Evolutionary conservation across 2,329 filamentous ascomycete species (phyloP).

Genomic region (Fusarium albosuccineum): DNA sequence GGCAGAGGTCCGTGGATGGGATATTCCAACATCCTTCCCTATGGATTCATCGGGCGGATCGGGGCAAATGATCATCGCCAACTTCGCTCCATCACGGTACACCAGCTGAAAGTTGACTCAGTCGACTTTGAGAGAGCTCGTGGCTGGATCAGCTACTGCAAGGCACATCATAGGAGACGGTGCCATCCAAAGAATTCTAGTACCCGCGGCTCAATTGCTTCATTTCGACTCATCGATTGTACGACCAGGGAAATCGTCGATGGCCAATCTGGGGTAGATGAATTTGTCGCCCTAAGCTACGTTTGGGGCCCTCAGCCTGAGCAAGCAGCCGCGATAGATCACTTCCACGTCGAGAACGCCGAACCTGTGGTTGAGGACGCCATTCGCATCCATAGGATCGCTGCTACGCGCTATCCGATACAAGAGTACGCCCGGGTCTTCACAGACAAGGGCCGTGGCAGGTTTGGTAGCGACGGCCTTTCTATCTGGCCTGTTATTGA

Average conservation of each 20-base stretch:
- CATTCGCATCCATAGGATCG: neutral
- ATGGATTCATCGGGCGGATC: neutral
- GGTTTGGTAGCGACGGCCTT: neutral
- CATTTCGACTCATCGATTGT: neutral
- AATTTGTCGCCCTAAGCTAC: neutral
- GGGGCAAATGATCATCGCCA: neutral
- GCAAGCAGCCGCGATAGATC: neutral
- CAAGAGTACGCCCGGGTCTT: neutral
- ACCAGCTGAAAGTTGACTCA: neutral
- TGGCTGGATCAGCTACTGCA: neutral
- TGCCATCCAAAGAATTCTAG: neutral
- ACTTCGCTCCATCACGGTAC: neutral
- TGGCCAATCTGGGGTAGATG: neutral
- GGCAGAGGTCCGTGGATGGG: too few species aligned
- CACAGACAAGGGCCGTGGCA: neutral
- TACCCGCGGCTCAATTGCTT: neutral
- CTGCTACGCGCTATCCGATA: neutral
- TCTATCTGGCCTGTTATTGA: neutral
- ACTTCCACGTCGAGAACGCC: neutral
- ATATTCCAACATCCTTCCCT: neutral
- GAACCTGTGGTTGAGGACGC: constrained; percentile 4
- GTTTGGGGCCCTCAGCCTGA: neutral
- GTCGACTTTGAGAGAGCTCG: neutral
- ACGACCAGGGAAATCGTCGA: neutral
- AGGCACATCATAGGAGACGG: neutral